Percentiles rank a stretch among this genome's conserved stretches.
These are phyloP conservation scores for Sherardia arvensis DNA, from an alignment of 257 asterid genomes.

Conservation along the genomic window DNA sequence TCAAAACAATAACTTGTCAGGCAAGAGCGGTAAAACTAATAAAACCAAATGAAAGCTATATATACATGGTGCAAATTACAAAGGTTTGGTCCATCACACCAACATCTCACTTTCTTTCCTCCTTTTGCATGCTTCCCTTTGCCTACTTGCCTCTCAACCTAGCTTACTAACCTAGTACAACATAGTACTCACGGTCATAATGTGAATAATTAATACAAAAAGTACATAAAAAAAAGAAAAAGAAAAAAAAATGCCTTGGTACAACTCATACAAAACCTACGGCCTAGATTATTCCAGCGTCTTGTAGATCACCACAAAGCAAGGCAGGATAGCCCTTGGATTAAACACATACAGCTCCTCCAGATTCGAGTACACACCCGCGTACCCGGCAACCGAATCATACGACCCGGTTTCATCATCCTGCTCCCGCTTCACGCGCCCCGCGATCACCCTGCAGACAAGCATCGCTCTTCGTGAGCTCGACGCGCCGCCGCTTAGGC, in stretches of 20 bases:
- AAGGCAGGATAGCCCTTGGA: constrained; percentile 48
- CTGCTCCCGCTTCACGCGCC: constrained; percentile 46
- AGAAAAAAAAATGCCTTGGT: background rate
- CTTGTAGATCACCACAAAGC: constrained; percentile 47
- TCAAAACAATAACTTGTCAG: no score
- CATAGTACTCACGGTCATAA: background rate
- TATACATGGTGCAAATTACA: no score
- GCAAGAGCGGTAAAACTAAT: no score
- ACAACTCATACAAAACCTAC: constrained; percentile 5
- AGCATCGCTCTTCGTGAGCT: constrained; percentile 59
- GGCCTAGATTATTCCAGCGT: constrained; percentile 32
- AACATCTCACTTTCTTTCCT: background rate
- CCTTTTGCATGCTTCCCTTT: background rate
- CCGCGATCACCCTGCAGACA: constrained; percentile 90
- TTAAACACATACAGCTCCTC: constrained; percentile 46
- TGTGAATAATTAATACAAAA: background rate
- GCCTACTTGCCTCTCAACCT: background rate
- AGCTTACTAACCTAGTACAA: background rate
- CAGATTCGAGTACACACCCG: constrained; percentile 28
- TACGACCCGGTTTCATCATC: constrained; percentile 20
- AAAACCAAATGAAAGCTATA: no score
- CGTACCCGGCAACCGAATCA: constrained; percentile 36
- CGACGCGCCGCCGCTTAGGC: constrained; percentile 18
- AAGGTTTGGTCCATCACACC: background rate
- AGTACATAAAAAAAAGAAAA: background rate